Evolutionary conservation across 2,329 filamentous ascomycete genomes (phyloP).

Genomic region (Verticillium albo-atrum): DNA sequence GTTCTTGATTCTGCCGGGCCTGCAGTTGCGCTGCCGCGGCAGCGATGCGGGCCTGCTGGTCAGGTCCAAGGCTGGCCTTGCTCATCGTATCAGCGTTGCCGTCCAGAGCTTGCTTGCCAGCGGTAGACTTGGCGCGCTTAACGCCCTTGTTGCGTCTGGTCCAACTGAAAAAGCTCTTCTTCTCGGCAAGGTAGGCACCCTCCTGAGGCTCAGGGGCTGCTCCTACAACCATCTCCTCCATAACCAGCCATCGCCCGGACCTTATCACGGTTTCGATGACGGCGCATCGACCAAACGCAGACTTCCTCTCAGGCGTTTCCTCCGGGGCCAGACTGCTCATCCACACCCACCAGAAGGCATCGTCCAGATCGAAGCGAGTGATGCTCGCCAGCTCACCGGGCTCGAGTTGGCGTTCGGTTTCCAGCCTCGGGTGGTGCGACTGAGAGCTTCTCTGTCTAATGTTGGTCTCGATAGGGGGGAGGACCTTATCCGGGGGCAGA

Average conservation of each 20-base stretch:
- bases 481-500: constrained; percentile 84
- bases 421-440: constrained; percentile 71
- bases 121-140: constrained; percentile 64
- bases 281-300: constrained; percentile 89
- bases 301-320: constrained; percentile 79
- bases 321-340: constrained; percentile 93
- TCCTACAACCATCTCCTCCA: constrained; percentile 95
- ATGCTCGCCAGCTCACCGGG: constrained; percentile 95
- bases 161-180: constrained; percentile 91
- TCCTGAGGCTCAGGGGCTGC: constrained; percentile 80
- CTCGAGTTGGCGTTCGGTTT: constrained; percentile 66
- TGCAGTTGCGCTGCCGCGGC: constrained; percentile 83
- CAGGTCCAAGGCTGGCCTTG: constrained; percentile 80
- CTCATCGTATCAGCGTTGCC: constrained; percentile 46
- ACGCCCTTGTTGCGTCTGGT: constrained; percentile 62
- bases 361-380: constrained; percentile 77
- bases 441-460: constrained; percentile 78
- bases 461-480: constrained; percentile 77
- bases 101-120: constrained; percentile 53
- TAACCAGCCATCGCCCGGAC: constrained; percentile 82
- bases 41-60: constrained; percentile 91
- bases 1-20: constrained; percentile 60
- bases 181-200: constrained; percentile 88
- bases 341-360: constrained; percentile 99
- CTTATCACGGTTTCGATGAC: constrained; percentile 83